phyloP scores from a whole-genome alignment of 169 alveolate species.

The Babesia ovata region DNA sequence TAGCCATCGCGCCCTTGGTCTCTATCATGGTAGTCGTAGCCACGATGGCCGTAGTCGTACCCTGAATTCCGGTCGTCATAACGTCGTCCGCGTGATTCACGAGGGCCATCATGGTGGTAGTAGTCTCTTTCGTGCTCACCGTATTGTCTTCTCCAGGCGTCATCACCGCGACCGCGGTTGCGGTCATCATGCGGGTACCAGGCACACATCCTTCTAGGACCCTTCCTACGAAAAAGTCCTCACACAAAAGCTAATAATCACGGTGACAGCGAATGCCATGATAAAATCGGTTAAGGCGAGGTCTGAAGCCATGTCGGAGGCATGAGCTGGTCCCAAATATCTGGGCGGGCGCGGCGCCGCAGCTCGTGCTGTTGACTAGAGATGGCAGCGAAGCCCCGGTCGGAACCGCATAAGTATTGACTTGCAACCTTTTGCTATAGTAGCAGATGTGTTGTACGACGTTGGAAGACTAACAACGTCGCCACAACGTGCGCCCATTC shows the following conservation, averaged over 20 bases:
- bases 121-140: not conserved
- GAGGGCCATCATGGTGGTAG: not conserved
- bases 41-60: not conserved
- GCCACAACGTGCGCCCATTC: too few relatives aligned
- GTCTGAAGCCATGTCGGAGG: not conserved
- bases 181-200: not conserved
- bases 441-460: too few relatives aligned
- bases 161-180: not conserved
- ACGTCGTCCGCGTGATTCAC: not conserved
- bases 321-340: too few relatives aligned
- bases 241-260: not conserved
- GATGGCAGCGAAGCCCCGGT: too few relatives aligned
- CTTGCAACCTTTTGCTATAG: too few relatives aligned
- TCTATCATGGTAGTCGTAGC: not conserved
- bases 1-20: not conserved
- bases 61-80: slow-evolving; percentile 1
- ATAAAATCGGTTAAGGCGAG: not conserved
- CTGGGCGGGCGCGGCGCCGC: too few relatives aligned
- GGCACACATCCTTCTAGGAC: slow-evolving; percentile 14
- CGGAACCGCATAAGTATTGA: too few relatives aligned
- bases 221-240: not conserved
- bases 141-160: not conserved
- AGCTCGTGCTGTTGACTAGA: too few relatives aligned
- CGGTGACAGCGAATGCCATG: not conserved
- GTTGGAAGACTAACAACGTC: too few relatives aligned